These are phyloP conservation scores for Taiwanofungus camphoratus DNA, from an alignment of 1,284 basidiomycete species.

Conservation along the genomic window DNA sequence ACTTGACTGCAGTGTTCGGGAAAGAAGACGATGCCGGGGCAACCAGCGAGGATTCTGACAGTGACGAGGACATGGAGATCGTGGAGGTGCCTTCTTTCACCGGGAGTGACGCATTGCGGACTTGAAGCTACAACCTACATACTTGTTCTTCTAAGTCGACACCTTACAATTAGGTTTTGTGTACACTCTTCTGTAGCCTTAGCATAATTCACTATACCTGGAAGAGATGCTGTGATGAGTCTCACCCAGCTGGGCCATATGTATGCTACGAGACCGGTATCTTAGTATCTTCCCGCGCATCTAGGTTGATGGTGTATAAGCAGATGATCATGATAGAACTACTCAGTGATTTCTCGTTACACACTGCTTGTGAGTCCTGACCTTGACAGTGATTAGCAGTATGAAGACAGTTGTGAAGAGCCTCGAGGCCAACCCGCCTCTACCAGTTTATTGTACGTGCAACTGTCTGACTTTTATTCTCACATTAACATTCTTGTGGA, in stretches of 20 bases:
- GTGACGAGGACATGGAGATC: conserved; percentile 13
- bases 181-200: too few relatives aligned
- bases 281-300: too few relatives aligned
- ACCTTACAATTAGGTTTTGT: too few relatives aligned
- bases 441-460: conserved; percentile 45
- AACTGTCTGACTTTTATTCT: neutral
- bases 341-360: too few relatives aligned
- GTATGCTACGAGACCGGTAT: too few relatives aligned
- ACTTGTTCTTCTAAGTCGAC: too few relatives aligned
- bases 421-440: conserved; percentile 39
- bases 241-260: neutral
- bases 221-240: too few relatives aligned
- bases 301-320: too few relatives aligned
- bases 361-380: neutral
- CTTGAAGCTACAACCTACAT: conserved; percentile 1
- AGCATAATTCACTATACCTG: too few relatives aligned
- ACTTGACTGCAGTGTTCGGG: neutral
- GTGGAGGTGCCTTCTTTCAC: conserved; percentile 10
- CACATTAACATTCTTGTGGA: conserved; percentile 2
- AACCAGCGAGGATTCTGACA: conserved; percentile 7
- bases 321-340: too few relatives aligned
- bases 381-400: conserved; percentile 15
- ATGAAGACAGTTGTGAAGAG: conserved; percentile 34
- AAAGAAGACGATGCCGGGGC: neutral
- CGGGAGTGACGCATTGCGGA: conserved; percentile 7